Conservation (phyloP, 1,284 basidiomycete genomes). For the Pulchroboletus neoregius region DNA sequence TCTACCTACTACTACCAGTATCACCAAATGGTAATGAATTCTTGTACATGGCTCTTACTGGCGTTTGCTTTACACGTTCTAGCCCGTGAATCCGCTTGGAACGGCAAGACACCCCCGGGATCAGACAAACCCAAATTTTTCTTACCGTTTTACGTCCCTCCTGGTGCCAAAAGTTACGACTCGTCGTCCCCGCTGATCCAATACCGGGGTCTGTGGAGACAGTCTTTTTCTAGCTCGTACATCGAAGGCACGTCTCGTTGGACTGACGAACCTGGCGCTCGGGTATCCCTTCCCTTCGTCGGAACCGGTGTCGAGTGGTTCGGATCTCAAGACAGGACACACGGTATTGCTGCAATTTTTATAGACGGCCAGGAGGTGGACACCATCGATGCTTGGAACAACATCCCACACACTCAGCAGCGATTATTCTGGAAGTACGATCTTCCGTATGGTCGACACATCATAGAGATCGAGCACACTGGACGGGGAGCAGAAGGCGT, state of each 20-base stretch:
- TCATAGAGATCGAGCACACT: slow-evolving; percentile 59
- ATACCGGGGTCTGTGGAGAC: slow-evolving; percentile 58
- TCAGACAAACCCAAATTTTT: slow-evolving; percentile 47
- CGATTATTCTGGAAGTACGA: slow-evolving; percentile 60
- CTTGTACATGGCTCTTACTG: slow-evolving; percentile 10
- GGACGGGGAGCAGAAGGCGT: slow-evolving; percentile 40
- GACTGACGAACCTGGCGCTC: slow-evolving; percentile 48
- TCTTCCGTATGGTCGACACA: slow-evolving; percentile 51
- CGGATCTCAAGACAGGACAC: slow-evolving; percentile 50
- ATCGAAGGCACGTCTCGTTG: slow-evolving; percentile 49
- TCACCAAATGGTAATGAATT: slow-evolving; percentile 14
- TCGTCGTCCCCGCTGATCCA: slow-evolving; percentile 59
- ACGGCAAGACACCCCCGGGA: slow-evolving; percentile 54
- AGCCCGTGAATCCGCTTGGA: slow-evolving; percentile 53
- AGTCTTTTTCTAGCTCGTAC: slow-evolving; percentile 48
- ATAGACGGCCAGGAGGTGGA: slow-evolving; percentile 51
- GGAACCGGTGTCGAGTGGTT: slow-evolving; percentile 78
- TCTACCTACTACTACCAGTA: background rate
- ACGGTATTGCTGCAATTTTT: slow-evolving; percentile 55
- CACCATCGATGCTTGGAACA: slow-evolving; percentile 47
- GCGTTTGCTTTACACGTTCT: slow-evolving; percentile 6
- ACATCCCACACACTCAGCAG: slow-evolving; percentile 48
- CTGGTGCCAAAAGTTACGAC: slow-evolving; percentile 66
- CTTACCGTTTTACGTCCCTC: slow-evolving; percentile 66
- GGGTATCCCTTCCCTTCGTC: slow-evolving; percentile 54